A percentile compares a stretch with the other conserved stretches of the same genome.
phyloP scores from a whole-genome alignment of 495 filamentous ascomycete genomes.

The Penicillium alfredii region DNA sequence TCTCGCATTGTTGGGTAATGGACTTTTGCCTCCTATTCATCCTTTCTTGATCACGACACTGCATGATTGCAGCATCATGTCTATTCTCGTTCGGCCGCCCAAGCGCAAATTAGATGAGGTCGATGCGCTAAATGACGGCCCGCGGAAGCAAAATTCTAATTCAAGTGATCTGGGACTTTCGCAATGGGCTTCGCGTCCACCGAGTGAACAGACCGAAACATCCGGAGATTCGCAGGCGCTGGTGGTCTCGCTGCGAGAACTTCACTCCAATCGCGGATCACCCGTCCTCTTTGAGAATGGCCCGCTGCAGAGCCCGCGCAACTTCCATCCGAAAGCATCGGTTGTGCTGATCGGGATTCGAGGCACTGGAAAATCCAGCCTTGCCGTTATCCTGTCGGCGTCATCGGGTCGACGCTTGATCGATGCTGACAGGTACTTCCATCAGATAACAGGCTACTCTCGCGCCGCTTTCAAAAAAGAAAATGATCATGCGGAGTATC shows the following conservation, averaged over 20 bases:
- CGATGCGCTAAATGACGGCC: constrained; percentile 22
- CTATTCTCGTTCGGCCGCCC: constrained; percentile 31
- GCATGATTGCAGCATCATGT: constrained; percentile 23
- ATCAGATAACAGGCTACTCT: constrained; percentile 57
- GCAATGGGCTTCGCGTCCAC: constrained; percentile 11
- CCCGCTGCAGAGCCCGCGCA: constrained; percentile 23
- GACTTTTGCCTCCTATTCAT: constrained; percentile 7
- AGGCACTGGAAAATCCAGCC: constrained; percentile 69
- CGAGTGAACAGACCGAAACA: constrained; percentile 19
- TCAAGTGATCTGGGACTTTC: background rate
- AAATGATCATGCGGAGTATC: constrained; percentile 55
- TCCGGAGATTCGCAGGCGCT: constrained; percentile 18
- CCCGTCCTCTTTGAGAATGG: constrained; percentile 27
- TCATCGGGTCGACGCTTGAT: constrained; percentile 63
- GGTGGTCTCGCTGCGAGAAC: constrained; percentile 22
- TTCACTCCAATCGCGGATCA: constrained; percentile 29
- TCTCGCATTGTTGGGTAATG: too few species aligned
- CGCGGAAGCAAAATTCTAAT: constrained; percentile 14
- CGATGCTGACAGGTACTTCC: constrained; percentile 66
- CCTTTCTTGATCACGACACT: background rate
- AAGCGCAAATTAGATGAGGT: constrained; percentile 35
- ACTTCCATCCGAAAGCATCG: constrained; percentile 57
- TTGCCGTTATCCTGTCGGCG: constrained; percentile 72
- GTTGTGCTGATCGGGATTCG: constrained; percentile 71
- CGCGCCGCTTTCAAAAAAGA: constrained; percentile 54